These are phyloP conservation scores for Neodidymelliopsis sp. DNA, from an alignment of 2,329 filamentous ascomycete genomes.

Conservation along the genomic window DNA sequence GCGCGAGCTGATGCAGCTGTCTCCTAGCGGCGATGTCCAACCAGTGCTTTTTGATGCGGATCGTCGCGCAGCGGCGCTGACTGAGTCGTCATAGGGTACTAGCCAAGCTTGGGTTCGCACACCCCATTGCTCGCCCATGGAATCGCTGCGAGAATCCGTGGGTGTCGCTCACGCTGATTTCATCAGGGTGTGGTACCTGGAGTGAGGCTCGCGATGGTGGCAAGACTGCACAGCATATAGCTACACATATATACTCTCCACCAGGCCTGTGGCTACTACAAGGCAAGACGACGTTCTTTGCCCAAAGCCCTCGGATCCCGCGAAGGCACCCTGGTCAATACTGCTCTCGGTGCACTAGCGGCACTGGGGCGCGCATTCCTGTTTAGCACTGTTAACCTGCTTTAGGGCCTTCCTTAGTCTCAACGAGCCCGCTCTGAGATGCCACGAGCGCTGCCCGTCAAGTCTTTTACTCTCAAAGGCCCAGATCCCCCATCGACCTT, in stretches of 20 bases:
- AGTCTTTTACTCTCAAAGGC: constrained; percentile 33
- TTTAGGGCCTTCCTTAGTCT: constrained; percentile 38
- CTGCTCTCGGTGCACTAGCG: constrained; percentile 20
- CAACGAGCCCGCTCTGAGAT: constrained; percentile 30
- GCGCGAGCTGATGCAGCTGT: constrained; percentile 10
- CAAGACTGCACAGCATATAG: background rate
- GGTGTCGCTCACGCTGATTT: too few relatives aligned
- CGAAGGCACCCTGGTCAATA: constrained; percentile 14
- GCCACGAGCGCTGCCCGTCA: constrained; percentile 35
- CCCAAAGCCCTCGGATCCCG: constrained; percentile 7
- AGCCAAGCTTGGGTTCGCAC: constrained; percentile 12
- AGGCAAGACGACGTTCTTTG: background rate
- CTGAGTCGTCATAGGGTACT: constrained; percentile 17
- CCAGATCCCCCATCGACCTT: constrained; percentile 33
- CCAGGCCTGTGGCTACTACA: too few relatives aligned
- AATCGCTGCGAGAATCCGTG: too few relatives aligned
- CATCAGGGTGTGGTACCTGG: too few relatives aligned
- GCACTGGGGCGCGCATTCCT: constrained; percentile 28
- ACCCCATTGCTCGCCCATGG: constrained; percentile 7
- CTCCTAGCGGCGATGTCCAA: constrained; percentile 4
- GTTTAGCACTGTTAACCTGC: constrained; percentile 33
- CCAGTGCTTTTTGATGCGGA: constrained; percentile 17
- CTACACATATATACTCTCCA: background rate
- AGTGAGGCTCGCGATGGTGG: background rate
- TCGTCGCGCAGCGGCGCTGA: constrained; percentile 10